Evolutionary conservation across 2,329 filamentous ascomycete species (phyloP), one percentile per base, ranked within the genome.

Genomic region (Pestalotiopsis sp.): DNA sequence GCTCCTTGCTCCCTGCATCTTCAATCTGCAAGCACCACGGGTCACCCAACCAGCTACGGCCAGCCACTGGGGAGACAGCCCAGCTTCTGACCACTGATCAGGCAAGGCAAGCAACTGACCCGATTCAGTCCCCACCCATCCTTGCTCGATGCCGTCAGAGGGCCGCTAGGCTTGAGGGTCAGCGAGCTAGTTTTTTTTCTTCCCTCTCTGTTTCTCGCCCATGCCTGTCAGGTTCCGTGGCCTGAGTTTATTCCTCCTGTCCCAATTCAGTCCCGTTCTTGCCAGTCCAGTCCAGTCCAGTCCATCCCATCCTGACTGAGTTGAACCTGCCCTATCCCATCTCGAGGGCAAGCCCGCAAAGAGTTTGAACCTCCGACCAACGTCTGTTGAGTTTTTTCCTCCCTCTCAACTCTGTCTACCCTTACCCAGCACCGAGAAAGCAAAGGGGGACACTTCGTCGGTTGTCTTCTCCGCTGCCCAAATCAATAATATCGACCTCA

Each of bases 81-180:
- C 61, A 64, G 38, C 61, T 45, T 25, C 61, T 49, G 61, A 45
- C 61, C 36, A 62, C 27, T 64, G 27, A 49, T 25, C 61, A 23
- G 39, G 38, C 39, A 25, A 13, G 17, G 61, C 61, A 52, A 64
- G 61, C 61, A 23, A 64, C 14, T 49, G 61, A 64, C 61, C 41
- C 61, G 61, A 31, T 38, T 31, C 61, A 45, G n/a, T 20, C 27
- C 38, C 39, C 61, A 17, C 23, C 61, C 61, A 64, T 12, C 61
- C 61, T 45, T 20, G 61, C 61, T 49, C 38, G 41, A 64, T 64
- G 39, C 61, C 61, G 61, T 64, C 61, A 64, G 61, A 45, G 61
- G 61, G 41, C 41, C 39, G 39, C 20, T 64, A 38, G 17, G 45
- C 61, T 49, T 17, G 61, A 38, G 59, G 61, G 38, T 64, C 12